Evolutionary conservation across 2,329 filamentous ascomycete genomes (phyloP), one percentile per base, ranked within the genome.

Genomic region (Lecanoromycetidae sp.): DNA sequence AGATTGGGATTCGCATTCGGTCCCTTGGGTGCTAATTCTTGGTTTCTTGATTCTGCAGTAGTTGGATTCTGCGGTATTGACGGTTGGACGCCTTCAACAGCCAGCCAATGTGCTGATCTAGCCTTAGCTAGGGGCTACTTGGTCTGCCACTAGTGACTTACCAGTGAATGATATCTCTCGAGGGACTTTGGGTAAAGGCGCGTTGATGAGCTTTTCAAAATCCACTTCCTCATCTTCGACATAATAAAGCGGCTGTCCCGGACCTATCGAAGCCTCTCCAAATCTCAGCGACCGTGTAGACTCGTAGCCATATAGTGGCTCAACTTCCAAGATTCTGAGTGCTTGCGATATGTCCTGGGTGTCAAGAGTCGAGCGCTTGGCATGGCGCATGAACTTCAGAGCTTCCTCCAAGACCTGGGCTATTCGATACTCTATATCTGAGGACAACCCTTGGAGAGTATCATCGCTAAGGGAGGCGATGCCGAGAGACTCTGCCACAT

Each of bases 151-250:
- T n/a, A n/a, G 4, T 56, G 26, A 56, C 73, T 48, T 69, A 90
- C 87, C 84, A 33, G 90, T 96, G 61, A 95, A 90, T 52, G 80
- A 86, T 58, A 91, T 83, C 64, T 98, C 91, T 41, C 90, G 76
- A 27, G 91, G 91, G 25, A 98, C 88, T 65, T 93, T 95, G 22
- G 91, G 91, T 55, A 98, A 67, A 4, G 91, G 86, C 54, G 87
- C 87, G 67, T 98, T 98, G 63, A 98, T 95, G 56, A 98, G 71
- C 71, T 96, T 96, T 70, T 98, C 91, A 61, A 98, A 96, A 65
- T 98, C 91, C 46, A 96, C 82, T 70, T 98, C 91, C 61, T 98
- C 91, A 62, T 98, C 91, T 61, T 98, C 91, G 30, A 98, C 84
- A 63, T 98, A 98, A 66, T 90, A 98, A 19, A 98, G 70, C 44